Percentiles rank a stretch among this genome's conserved stretches.
These are phyloP conservation scores for Tetrapisispora phaffii DNA, from an alignment of 805 yeast genomes.

Conservation along the genomic window DNA sequence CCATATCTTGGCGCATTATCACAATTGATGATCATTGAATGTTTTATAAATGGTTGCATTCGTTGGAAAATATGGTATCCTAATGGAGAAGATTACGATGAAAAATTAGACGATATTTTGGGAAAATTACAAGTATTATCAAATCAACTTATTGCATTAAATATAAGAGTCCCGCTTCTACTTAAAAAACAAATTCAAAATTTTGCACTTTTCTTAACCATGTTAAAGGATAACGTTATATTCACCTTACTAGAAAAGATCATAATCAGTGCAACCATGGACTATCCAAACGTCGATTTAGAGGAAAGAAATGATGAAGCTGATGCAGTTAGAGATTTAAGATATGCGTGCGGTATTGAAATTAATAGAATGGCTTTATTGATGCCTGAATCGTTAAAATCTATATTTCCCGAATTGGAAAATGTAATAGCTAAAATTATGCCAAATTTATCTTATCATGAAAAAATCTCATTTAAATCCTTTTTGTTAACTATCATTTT, in stretches of 20 bases:
- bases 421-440: constrained; percentile 65
- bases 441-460: constrained; percentile 75
- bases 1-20: constrained; percentile 70
- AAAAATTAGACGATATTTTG: constrained; percentile 42
- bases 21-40: constrained; percentile 78
- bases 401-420: constrained; percentile 74
- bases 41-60: constrained; percentile 82
- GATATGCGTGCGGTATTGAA: constrained; percentile 92
- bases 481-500: constrained; percentile 87
- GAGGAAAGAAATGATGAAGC: constrained; percentile 56
- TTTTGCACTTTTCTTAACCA: constrained; percentile 86
- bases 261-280: constrained; percentile 76
- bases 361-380: constrained; percentile 85
- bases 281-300: constrained; percentile 49
- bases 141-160: constrained; percentile 63
- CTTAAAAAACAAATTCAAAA: constrained; percentile 83
- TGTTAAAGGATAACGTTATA: constrained; percentile 73
- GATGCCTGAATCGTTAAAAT: constrained; percentile 84
- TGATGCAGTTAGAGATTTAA: constrained; percentile 73
- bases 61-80: constrained; percentile 92
- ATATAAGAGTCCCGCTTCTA: constrained; percentile 68
- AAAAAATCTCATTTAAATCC: constrained; percentile 86
- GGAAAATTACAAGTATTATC: constrained; percentile 59
- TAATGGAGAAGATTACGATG: constrained; percentile 33
- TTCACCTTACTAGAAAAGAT: constrained; percentile 76